Base-by-base conservation (phyloP, 1,284 basidiomycete species). In the Austropuccinia psidii region DNA sequence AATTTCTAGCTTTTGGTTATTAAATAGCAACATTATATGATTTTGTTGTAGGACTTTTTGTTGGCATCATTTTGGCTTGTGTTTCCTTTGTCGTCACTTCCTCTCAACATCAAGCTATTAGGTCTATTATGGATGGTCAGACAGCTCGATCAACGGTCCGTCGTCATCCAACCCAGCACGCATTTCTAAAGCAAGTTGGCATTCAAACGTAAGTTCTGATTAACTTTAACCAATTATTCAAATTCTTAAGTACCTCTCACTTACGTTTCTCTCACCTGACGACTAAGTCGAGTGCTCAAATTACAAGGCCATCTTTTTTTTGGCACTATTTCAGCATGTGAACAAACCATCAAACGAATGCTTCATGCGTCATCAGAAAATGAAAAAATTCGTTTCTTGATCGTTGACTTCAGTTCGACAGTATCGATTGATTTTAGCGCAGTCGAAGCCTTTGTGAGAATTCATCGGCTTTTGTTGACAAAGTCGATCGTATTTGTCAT, bases 21-120 rank as follows among this genome's bases (percentile, higher is more conserved):
- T 49, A 15, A 8, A 19, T 21, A 58, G 52, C 65, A 78, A 55
- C 76, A 76, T 54, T 79, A 55, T 31, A 77, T 65, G 80, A 80
- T 83, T 98, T 98, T 80, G 94, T 98, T 33, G 87, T 90, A 75
- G 95, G 95, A 1, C 90, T 98, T 0, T 82, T 96, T 0, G 91
- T 94, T 78, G 96, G 95, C 13, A 91, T 97, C 78, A 83, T 95
- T 73, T 87, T 93, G 70, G 92, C 91, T 76, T 96, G 67, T 50
- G 86, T 96, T 81, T 97, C 97, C 83, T 98, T 98, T 79, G 96
- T 98, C 27, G 85, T 98, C 2, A 92, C 96, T 79, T 95, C 90
- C 77, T 94, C 92, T 0, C 88, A 89, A 76, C 81, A 90, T 21
- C 82, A 86, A 54, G 91, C 93, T 74, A 93, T 98, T 74, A 86